Conservation (phyloP, 495 filamentous ascomycete genomes). For the Aspergillus cavernicola region DNA sequence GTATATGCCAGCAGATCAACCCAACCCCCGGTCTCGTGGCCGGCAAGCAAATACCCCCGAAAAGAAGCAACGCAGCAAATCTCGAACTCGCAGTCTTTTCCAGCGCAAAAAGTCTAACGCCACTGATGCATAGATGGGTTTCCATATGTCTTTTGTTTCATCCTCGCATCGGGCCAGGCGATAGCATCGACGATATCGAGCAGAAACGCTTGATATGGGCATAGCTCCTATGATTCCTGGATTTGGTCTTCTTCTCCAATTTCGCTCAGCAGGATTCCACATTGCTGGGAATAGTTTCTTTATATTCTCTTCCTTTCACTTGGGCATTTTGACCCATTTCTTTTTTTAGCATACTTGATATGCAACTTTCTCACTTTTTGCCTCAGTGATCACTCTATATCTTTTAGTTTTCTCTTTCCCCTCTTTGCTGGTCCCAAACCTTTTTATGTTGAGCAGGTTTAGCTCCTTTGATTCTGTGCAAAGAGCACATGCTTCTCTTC, state of each 20-base stretch:
- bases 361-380: constrained; percentile 22
- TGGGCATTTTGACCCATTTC: constrained; percentile 7
- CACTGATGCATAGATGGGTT: constrained; percentile 27
- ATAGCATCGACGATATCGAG: neutral
- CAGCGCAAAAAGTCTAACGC: constrained; percentile 55
- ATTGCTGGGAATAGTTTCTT: neutral
- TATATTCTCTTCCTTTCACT: constrained; percentile 9
- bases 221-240: neutral
- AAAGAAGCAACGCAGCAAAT: constrained; percentile 61
- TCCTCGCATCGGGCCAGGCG: constrained; percentile 5
- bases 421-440: constrained; percentile 7
- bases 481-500: neutral
- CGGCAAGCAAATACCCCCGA: constrained; percentile 36
- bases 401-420: constrained; percentile 7
- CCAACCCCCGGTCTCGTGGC: constrained; percentile 35
- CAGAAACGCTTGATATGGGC: constrained; percentile 1
- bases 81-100: constrained; percentile 63
- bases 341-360: constrained; percentile 7
- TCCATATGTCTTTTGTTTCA: constrained; percentile 8
- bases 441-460: constrained; percentile 16
- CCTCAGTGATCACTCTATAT: constrained; percentile 11
- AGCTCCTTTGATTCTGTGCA: constrained; percentile 7
- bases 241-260: constrained; percentile 7
- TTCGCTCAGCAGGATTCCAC: neutral
- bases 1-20: constrained; percentile 77